Base-by-base conservation (phyloP, 495 filamentous ascomycete species). In the Hypoxylon fuscum region DNA sequence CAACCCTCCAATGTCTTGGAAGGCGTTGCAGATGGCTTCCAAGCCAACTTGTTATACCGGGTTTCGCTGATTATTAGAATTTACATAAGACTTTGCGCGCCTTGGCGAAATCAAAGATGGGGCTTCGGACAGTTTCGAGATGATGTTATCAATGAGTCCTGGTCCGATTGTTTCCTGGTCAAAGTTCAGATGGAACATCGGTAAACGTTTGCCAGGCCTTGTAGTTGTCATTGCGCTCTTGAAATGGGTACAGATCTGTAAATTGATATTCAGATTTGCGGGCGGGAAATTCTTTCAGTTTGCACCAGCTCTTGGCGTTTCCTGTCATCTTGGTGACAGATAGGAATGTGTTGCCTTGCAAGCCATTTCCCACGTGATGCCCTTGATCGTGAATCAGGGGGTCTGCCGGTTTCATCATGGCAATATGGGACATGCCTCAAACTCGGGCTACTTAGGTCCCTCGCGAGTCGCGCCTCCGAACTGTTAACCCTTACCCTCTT, bases 311-410 rank as follows among this genome's bases (percentile, higher is more conserved):
- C 55, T 65, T 65, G 62, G 55, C 62, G 62, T 65, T 65, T 65
- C 51, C 32, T 44, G 31, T 43, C 25, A 54, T 44, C 62, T 43
- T 43, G 41, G 45, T 42, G 45, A 23, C 45, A 59, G 49, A 49
- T 35, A 15, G 25, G 38, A 18, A 37, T 37, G 44, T 5, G 10
- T 38, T 41, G 47, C 42, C 43, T 37, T 40, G 37, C 37, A 31
- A 37, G 6, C 20, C 15, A 10, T 18, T n/a, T 42, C 42, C 27
- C 52, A 66, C 63, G 56, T 66, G 62, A 66, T 42, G 37, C 2
- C 52, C 63, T 40, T 53, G 31, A 52, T 51, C 56, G 56, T 57
- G 62, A 60, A 56, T 66, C 62, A 66, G 63, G 63, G 63, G 57
- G n/a, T 11, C 12, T 50, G 44, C 52, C 15, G 32, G 63, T 66